Base-by-base conservation (phyloP, 768 basidiomycete species). In the Rhodotorula toruloides region DNA sequence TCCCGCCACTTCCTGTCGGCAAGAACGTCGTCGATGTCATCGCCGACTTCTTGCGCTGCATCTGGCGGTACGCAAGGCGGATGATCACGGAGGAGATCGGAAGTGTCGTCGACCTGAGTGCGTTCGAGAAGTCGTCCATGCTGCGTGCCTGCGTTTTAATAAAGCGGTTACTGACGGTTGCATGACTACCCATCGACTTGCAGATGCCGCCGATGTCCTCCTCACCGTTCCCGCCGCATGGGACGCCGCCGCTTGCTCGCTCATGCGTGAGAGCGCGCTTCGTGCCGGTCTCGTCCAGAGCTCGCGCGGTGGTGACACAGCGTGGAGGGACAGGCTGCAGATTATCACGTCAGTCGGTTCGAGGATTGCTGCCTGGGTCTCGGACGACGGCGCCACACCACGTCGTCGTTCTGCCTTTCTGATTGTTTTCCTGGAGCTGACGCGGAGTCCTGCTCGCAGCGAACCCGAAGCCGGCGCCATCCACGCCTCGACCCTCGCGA, bases 171-270 rank as follows among this genome's bases (percentile, higher is more conserved):
- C 43, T 46, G 16, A 12, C 16, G 29, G n/a, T 37, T 19, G 21
- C 22, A 19, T 10, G n/a, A n/a, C n/a, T n/a, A n/a, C n/a, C n/a
- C n/a, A n/a, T 11, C 34, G 25, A 29, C 21, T 34, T 39, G 40
- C 72, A 91, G 90, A 89, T 76, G 81, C 86, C 46, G 90, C 89
- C 61, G 87, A 90, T 72, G 88, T 91, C 10, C 87, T 87, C 82
- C 78, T 92, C 61, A 91, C 88, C 4, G 90, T 91, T 8, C 90
- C 90, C 59, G 90, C 90, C 21, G 90, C 90, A 27, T 92, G 90
- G 90, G 90, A 92, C 75, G 89, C 87, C 2, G 85, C 82, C 68
- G 90, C 89, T 0, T 90, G 87, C 73, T 86, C 87, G 64, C 82
- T 90, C 71, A 91, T 91, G 90, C 83, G 90, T 29, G 86, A 86